Evolutionary conservation across 192 early-diverging fungal species (phyloP).

Genomic region (Pilaira anomala): DNA sequence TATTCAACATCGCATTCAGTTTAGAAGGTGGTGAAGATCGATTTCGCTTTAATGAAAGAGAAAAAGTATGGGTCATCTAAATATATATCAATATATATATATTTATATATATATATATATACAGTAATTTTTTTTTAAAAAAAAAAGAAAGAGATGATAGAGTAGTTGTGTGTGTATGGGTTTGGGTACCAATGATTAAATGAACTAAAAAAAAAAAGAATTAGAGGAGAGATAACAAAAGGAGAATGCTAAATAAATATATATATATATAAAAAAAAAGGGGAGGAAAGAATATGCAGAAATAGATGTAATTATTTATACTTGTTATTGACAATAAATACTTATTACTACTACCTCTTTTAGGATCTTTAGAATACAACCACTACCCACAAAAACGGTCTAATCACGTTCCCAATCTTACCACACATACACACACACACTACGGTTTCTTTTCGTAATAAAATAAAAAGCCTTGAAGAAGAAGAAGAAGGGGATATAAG

Average conservation of each 20-base stretch:
- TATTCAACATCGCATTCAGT: slow-evolving; percentile 10
- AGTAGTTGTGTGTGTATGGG: too few relatives aligned
- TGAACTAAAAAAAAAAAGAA: slow-evolving; percentile 9
- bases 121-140: too few relatives aligned
- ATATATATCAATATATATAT: neutral
- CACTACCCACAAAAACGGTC: too few relatives aligned
- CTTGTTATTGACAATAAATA: slow-evolving; percentile 5
- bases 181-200: too few relatives aligned
- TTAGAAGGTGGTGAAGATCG: slow-evolving; percentile 12
- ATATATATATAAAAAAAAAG: neutral
- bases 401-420: too few relatives aligned
- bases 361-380: slow-evolving; percentile 3
- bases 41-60: slow-evolving; percentile 18
- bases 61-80: slow-evolving; percentile 11
- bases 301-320: neutral
- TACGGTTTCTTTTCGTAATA: too few relatives aligned
- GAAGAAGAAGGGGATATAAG: too few relatives aligned
- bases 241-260: neutral
- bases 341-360: neutral
- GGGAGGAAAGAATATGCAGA: slow-evolving; percentile 14
- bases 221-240: neutral
- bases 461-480: too few relatives aligned
- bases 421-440: too few relatives aligned
- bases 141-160: neutral
- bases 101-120: slow-evolving; percentile 2